Percentiles rank a stretch among this genome's conserved stretches.
Conservation (phyloP, 805 yeast species). For the Pachysolen tannophilus region DNA sequence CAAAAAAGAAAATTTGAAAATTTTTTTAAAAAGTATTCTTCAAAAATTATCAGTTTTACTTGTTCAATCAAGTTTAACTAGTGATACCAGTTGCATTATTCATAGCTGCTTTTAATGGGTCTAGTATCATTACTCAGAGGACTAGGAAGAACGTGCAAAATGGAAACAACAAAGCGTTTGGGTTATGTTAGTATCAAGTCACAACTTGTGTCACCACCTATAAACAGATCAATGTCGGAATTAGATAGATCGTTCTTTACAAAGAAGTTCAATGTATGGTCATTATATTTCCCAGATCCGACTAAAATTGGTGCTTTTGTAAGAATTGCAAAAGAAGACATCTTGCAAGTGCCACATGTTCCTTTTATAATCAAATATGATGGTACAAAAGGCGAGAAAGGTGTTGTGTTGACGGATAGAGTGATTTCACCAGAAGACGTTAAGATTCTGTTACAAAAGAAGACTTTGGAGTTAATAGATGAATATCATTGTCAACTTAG, state of each 20-base stretch:
- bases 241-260: constrained; percentile 64
- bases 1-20: no score
- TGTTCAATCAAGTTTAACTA: no score
- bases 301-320: constrained; percentile 51
- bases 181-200: constrained; percentile 2
- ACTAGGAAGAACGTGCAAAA: no score
- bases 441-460: no score
- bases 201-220: constrained; percentile 52
- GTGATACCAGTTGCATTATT: no score
- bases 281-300: constrained; percentile 66
- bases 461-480: constrained; percentile 36
- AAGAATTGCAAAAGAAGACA: constrained; percentile 47
- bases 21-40: no score
- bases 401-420: constrained; percentile 53
- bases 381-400: constrained; percentile 28
- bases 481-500: constrained; percentile 37
- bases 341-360: constrained; percentile 63
- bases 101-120: no score
- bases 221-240: constrained; percentile 51
- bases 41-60: no score
- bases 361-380: constrained; percentile 53
- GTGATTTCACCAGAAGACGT: constrained; percentile 30
- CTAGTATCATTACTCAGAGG: no score
- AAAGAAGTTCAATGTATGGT: constrained; percentile 49
- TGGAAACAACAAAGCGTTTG: no score